Conservation (phyloP, 306 rosid genomes). For the cucumber (Cucumis sativus) region DNA sequence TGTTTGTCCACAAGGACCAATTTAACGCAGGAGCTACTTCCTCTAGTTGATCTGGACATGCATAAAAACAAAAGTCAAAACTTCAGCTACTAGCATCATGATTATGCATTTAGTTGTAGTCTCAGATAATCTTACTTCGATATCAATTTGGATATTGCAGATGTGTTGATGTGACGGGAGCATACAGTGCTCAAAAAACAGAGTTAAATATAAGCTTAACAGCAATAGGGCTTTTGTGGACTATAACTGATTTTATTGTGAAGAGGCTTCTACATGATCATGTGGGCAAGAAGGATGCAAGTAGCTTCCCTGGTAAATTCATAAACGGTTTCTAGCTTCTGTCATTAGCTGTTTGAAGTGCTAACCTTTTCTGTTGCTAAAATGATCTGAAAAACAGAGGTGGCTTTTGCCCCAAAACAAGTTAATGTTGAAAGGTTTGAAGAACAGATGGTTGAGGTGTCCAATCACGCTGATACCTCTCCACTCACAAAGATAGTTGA, state of each 20-base stretch:
- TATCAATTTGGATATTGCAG: conserved; percentile 37
- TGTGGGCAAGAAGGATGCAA: conserved; percentile 45
- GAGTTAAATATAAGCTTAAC: conserved; percentile 95
- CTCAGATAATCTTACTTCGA: not conserved
- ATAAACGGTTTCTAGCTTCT: not conserved
- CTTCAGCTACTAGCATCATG: not conserved
- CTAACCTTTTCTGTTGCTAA: conserved; percentile 7
- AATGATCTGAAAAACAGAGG: conserved; percentile 21
- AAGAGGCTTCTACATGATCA: conserved; percentile 50
- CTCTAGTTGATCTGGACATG: not conserved
- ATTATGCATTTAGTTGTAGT: not conserved
- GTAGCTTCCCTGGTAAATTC: conserved; percentile 20
- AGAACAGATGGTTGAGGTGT: conserved; percentile 18
- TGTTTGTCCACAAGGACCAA: not conserved
- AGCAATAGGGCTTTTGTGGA: conserved; percentile 88
- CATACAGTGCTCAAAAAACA: conserved; percentile 92
- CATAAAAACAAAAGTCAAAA: not conserved
- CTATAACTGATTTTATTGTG: conserved; percentile 89
- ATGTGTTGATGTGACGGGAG: conserved; percentile 88
- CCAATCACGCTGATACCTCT: conserved; percentile 27
- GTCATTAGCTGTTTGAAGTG: not conserved
- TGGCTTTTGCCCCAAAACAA: conserved; percentile 28
- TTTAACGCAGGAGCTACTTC: not conserved
- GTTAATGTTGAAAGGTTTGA: conserved; percentile 27
- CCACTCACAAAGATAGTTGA: conserved; percentile 35